A percentile compares a stretch with the other conserved stretches of the same genome.
Evolutionary conservation across 768 basidiomycete genomes (phyloP).

Genomic region (Melanogaster broomeanus): DNA sequence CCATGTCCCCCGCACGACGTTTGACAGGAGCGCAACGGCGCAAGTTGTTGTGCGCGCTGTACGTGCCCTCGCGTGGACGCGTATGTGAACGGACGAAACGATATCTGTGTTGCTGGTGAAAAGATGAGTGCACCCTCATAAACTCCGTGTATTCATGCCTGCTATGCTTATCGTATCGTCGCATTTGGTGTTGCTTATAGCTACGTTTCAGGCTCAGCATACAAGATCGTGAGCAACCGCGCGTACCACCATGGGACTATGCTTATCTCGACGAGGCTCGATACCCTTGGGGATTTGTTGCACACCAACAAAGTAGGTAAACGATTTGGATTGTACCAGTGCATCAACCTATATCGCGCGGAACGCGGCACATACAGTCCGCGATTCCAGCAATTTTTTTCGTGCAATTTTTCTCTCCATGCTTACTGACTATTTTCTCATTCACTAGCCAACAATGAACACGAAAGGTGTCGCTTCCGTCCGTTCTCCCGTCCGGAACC

Average conservation of each 20-base stretch:
- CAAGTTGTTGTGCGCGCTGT: conserved; percentile 79
- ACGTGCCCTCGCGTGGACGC: conserved; percentile 73
- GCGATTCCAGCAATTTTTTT: not conserved
- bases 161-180: not conserved
- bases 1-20: conserved; percentile 77
- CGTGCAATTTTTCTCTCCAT: not conserved
- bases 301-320: conserved; percentile 59
- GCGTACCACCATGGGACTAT: conserved; percentile 99
- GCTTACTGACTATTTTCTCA: not conserved
- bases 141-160: not conserved
- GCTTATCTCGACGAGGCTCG: conserved; percentile 84
- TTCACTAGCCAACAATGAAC: conserved; percentile 68
- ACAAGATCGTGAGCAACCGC: conserved; percentile 87
- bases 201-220: conserved; percentile 96
- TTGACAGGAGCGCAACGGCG: conserved; percentile 79
- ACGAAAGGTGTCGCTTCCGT: conserved; percentile 90
- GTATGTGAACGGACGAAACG: conserved; percentile 85
- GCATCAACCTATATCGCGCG: not conserved
- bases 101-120: conserved; percentile 78
- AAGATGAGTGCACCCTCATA: conserved; percentile 71
- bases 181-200: conserved; percentile 8
- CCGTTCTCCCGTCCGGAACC: conserved; percentile 88
- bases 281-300: conserved; percentile 71
- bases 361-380: not conserved
- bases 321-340: not conserved